A percentile compares a stretch with the other conserved stretches of the same genome.
Conservation (phyloP, 2,329 filamentous ascomycete genomes). For the Chrysoporthe austroafricana region DNA sequence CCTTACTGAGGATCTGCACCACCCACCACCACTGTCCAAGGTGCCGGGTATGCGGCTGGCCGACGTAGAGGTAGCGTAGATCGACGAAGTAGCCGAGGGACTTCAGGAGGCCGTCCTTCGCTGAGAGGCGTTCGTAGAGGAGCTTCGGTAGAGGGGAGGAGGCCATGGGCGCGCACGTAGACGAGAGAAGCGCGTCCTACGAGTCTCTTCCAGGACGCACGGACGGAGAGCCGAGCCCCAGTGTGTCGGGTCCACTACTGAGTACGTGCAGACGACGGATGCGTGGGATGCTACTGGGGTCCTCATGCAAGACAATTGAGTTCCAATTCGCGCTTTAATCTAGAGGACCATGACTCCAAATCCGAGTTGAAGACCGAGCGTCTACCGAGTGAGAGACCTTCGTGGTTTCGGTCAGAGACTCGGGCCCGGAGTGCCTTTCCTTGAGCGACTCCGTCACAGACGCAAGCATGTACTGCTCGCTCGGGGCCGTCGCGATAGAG, state of each 20-base stretch:
- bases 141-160: neutral
- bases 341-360: neutral
- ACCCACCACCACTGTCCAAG: no score
- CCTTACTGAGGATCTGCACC: no score
- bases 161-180: neutral
- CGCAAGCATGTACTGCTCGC: constrained; percentile 8
- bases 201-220: neutral
- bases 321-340: neutral
- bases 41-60: neutral
- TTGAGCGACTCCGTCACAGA: neutral
- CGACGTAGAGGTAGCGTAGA: neutral
- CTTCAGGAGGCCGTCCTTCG: neutral
- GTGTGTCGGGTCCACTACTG: neutral
- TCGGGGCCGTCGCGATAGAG: neutral
- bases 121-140: neutral
- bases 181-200: neutral
- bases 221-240: neutral
- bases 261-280: neutral
- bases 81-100: neutral
- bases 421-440: neutral
- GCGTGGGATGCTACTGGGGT: no score
- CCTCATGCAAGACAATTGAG: no score
- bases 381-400: neutral
- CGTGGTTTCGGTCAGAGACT: neutral
- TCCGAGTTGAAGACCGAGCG: neutral